Evolutionary conservation across 2,329 filamentous ascomycete species (phyloP).

Genomic region (Xylariales sp.): DNA sequence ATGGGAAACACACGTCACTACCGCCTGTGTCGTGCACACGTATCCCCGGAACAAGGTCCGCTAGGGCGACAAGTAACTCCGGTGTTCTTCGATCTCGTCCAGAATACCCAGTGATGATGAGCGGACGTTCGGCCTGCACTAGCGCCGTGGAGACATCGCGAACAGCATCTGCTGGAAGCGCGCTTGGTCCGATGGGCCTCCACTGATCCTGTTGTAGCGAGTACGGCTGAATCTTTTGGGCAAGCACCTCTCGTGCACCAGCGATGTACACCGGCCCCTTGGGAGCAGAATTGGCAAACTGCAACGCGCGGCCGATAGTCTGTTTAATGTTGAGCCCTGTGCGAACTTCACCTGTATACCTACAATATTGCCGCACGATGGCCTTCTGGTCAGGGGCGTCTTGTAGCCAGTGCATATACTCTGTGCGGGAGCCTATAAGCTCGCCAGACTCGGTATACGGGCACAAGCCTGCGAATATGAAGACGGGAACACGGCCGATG

Average conservation of each 20-base stretch:
- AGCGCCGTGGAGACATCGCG: constrained; percentile 57
- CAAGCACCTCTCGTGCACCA: constrained; percentile 76
- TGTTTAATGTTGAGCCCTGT: constrained; percentile 80
- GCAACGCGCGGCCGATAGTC: constrained; percentile 76
- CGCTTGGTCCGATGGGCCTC: constrained; percentile 43
- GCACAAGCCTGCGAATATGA: constrained; percentile 80
- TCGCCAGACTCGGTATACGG: constrained; percentile 80
- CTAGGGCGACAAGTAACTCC: constrained; percentile 57
- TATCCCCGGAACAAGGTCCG: constrained; percentile 59
- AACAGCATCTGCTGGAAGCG: constrained; percentile 54
- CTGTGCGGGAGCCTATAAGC: constrained; percentile 74
- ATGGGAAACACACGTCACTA: constrained; percentile 59
- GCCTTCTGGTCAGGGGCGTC: constrained; percentile 80
- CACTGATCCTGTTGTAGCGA: constrained; percentile 43
- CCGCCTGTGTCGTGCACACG: constrained; percentile 64
- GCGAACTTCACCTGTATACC: constrained; percentile 77
- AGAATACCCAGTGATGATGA: constrained; percentile 62
- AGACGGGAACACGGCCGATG: constrained; percentile 74
- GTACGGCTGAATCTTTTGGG: constrained; percentile 64
- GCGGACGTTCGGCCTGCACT: constrained; percentile 58
- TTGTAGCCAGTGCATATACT: constrained; percentile 85
- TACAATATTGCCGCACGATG: constrained; percentile 78
- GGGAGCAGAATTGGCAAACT: constrained; percentile 76
- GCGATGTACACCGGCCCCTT: constrained; percentile 76
- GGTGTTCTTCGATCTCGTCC: constrained; percentile 59